Base-by-base conservation (phyloP, 305 asterid genomes). In the Fraxinus latifolia region DNA sequence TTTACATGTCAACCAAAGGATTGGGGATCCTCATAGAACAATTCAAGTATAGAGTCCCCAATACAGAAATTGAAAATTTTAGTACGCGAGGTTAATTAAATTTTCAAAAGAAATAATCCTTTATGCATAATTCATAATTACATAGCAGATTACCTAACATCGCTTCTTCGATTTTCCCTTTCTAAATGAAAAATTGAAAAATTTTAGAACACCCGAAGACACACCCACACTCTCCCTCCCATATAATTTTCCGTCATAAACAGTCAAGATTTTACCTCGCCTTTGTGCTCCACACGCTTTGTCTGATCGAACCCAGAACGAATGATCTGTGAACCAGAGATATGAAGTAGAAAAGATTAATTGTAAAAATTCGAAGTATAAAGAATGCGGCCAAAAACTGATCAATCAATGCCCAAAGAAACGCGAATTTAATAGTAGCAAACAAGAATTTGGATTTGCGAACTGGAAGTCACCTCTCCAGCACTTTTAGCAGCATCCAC, bases 261-360 rank as follows among this genome's bases (percentile, higher is more conserved):
- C n/a, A 74, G 9, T 8, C 44, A 25, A 29, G 31, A 76, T 71
- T 83, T 80, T 82, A 95, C 99, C 96, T 37, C 76, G 85, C 99
- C 98, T 87, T 96, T 96, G 85, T 94, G 99, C 91, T 96, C 96
- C 77, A 96, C 97, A 21, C 53, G 86, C 92, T 94, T 96, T 37
- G 91, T 91, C 90, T 89, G 84, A 81, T 92, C 81, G 84, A 95
- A 95, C 68, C 91, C 98, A 70, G 83, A 62, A 3, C 97, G 98
- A 79, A 95, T 94, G 78, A 95, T 74, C 98, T 95, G 90, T 37
- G 80, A 83, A 47, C 72, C 85, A 83, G 86, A 72, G 9, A 47
- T 71, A 36, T 11, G 21, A 78, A 60, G 74, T 1, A 81, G 83
- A 68, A 12, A 55, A 50, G 81, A 79, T 31, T 15, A 78, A 44